These are phyloP conservation scores for Dalbergia cochinchinensis DNA, from an alignment of 306 rosid species.

Conservation along the genomic window DNA sequence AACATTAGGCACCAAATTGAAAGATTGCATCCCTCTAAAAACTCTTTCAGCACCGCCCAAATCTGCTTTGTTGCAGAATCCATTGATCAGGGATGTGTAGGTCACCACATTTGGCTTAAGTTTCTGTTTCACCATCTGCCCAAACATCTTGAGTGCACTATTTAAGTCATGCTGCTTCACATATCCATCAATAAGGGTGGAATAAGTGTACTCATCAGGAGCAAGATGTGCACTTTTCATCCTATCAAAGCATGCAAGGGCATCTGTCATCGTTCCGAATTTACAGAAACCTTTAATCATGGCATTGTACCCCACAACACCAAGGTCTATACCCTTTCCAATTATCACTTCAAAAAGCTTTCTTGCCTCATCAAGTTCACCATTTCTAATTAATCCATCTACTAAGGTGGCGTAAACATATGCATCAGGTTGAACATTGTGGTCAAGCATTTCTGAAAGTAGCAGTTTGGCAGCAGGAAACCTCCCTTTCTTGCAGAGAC, in stretches of 20 bases:
- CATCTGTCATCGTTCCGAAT: conserved; percentile 77
- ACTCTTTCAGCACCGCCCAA: conserved; percentile 62
- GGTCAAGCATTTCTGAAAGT: conserved; percentile 82
- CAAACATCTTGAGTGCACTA: conserved; percentile 69
- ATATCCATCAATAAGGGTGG: conserved; percentile 83
- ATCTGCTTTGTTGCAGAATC: conserved; percentile 71
- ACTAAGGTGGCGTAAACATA: conserved; percentile 78
- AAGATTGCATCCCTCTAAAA: conserved; percentile 67
- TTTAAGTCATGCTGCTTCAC: conserved; percentile 70
- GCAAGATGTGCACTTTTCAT: conserved; percentile 55
- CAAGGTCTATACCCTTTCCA: conserved; percentile 66
- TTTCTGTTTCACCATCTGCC: conserved; percentile 69
- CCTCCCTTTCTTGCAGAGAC: conserved; percentile 80
- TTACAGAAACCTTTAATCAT: conserved; percentile 89
- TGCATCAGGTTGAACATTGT: conserved; percentile 69
- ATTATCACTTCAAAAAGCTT: conserved; percentile 60
- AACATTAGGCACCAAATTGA: conserved; percentile 77
- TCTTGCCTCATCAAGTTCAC: conserved; percentile 69
- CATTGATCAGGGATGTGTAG: conserved; percentile 78
- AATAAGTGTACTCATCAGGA: conserved; percentile 79
- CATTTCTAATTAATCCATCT: conserved; percentile 75
- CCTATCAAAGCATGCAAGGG: conserved; percentile 61
- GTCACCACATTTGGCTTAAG: conserved; percentile 78
- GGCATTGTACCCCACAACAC: conserved; percentile 77
- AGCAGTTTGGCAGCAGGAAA: conserved; percentile 73